Conservation (phyloP, 2,329 filamentous ascomycete genomes). For the Sporothrix luriei region DNA sequence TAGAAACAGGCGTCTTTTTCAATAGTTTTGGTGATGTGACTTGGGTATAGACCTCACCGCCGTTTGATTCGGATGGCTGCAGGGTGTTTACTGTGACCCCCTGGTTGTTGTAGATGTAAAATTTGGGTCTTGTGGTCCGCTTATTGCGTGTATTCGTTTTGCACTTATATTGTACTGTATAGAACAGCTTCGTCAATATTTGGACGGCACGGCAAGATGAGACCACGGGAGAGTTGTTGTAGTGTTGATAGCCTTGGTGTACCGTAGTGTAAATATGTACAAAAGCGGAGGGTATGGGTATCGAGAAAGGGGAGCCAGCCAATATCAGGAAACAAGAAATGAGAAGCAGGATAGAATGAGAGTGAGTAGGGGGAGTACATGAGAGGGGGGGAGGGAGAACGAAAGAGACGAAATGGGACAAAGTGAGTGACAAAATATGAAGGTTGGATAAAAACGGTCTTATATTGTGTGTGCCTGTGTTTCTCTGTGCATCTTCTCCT, state of each 20-base stretch:
- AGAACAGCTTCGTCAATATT: background rate
- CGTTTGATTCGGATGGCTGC: background rate
- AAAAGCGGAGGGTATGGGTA: background rate
- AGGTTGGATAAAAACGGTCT: slow-evolving; percentile 29
- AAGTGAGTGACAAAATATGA: slow-evolving; percentile 26
- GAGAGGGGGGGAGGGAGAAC: slow-evolving; percentile 12
- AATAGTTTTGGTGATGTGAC: background rate
- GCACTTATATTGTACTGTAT: background rate
- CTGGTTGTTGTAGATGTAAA: background rate
- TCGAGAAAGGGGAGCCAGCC: background rate
- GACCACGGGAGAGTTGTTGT: background rate
- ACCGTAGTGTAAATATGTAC: background rate
- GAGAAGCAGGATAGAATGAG: background rate
- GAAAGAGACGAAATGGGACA: background rate
- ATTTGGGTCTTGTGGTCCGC: background rate
- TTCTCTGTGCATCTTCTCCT: background rate
- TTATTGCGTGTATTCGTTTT: background rate
- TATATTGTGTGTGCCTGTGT: slow-evolving; percentile 33
- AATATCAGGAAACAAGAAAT: background rate
- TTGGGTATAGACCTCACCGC: slow-evolving; percentile 3
- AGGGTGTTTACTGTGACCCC: slow-evolving; percentile 5
- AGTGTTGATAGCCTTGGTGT: background rate
- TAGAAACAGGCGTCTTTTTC: background rate
- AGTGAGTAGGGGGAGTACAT: background rate
- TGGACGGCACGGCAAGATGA: background rate